Conservation (phyloP, 305 asterid species). For the Rubia tinctorum region DNA sequence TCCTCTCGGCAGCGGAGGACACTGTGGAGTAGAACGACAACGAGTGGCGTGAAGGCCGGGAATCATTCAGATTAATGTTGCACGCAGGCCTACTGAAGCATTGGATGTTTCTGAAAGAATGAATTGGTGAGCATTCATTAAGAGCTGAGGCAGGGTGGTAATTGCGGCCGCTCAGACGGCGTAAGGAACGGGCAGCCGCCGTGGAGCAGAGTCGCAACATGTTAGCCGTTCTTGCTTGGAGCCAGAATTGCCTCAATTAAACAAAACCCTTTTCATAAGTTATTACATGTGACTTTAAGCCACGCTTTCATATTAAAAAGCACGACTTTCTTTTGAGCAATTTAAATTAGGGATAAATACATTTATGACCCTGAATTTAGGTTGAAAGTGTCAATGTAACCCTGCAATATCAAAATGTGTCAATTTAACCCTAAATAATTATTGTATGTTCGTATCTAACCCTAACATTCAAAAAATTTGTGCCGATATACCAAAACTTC, state of each 20-base stretch:
- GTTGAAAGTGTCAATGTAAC: too few relatives aligned
- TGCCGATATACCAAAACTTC: too few relatives aligned
- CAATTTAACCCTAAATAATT: too few relatives aligned
- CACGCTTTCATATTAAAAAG: too few relatives aligned
- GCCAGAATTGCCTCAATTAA: background rate
- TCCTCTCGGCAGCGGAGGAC: background rate
- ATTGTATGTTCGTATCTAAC: too few relatives aligned
- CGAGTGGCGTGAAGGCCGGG: background rate
- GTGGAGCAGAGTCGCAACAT: conserved; percentile 18
- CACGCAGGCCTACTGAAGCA: background rate
- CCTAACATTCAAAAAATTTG: too few relatives aligned
- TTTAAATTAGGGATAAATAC: too few relatives aligned
- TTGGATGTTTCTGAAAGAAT: background rate
- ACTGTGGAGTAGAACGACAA: conserved; percentile 9
- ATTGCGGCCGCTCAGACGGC: conserved; percentile 13
- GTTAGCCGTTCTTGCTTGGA: background rate
- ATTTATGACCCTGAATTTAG: too few relatives aligned
- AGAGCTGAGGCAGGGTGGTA: background rate
- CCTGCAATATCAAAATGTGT: too few relatives aligned
- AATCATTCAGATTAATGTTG: background rate
- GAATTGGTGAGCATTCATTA: background rate
- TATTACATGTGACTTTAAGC: too few relatives aligned
- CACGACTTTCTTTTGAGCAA: too few relatives aligned
- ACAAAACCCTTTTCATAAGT: conserved; percentile 4
- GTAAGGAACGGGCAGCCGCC: conserved; percentile 15